Percentiles rank a stretch among this genome's conserved stretches.
Evolutionary conservation across 805 yeast species (phyloP).

Genomic region (Jamesozyma gamospora): DNA sequence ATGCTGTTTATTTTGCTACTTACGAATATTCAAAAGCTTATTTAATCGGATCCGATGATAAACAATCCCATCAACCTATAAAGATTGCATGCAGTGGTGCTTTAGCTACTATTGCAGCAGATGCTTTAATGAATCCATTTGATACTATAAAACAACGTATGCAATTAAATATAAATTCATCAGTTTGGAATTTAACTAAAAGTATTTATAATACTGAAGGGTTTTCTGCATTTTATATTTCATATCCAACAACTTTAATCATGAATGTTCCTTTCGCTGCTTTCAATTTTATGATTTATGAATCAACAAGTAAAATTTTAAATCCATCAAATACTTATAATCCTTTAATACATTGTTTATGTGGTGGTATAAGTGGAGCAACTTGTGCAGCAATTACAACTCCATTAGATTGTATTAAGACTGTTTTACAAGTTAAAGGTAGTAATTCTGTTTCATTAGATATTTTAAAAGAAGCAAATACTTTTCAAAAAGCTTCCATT

Average conservation of each 20-base stretch:
- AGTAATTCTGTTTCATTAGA: slow-evolving; percentile 33
- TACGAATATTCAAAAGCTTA: slow-evolving; percentile 59
- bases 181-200: slow-evolving; percentile 23
- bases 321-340: slow-evolving; percentile 75
- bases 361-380: slow-evolving; percentile 93
- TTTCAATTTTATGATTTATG: slow-evolving; percentile 86
- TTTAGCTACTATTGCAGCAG: slow-evolving; percentile 85
- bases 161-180: slow-evolving; percentile 43
- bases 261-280: slow-evolving; percentile 95
- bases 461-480: slow-evolving; percentile 41
- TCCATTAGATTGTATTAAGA: slow-evolving; percentile 89
- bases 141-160: slow-evolving; percentile 92
- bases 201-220: slow-evolving; percentile 55
- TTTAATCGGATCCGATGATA: slow-evolving; percentile 28
- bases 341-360: slow-evolving; percentile 82
- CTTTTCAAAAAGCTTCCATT: slow-evolving; percentile 60
- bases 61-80: slow-evolving; percentile 50
- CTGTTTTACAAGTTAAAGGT: slow-evolving; percentile 78
- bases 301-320: slow-evolving; percentile 62
- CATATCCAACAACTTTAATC: slow-evolving; percentile 87
- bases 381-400: slow-evolving; percentile 90
- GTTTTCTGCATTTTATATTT: slow-evolving; percentile 71
- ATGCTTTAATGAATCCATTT: slow-evolving; percentile 95
- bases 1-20: slow-evolving; percentile 91
- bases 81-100: slow-evolving; percentile 85